Evolutionary conservation across 768 basidiomycete species (phyloP), one percentile per base, ranked within the genome.

Genomic region (Boletus rubropictus): DNA sequence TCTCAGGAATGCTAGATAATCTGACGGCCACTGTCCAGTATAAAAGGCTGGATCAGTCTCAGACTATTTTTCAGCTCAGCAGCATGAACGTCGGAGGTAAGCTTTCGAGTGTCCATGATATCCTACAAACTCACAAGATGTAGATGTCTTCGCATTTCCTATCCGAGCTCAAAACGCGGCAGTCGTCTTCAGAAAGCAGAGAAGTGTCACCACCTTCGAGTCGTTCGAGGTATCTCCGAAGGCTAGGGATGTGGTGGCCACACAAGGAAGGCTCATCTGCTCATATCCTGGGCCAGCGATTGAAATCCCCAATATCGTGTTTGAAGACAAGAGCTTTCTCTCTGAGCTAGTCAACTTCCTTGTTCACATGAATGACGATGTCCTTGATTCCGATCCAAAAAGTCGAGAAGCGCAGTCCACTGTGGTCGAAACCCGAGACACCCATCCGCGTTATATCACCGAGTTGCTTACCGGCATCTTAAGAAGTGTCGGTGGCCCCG

Each of bases 101-200:
- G 51, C 3, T 24, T 8, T 12, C 11, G 5, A 9, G 1, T 7
- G 7, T 41, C 7, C 2, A 5, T 2, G 1, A 4, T 28, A 31
- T 25, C 10, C 1, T 18, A 9, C 8, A 11, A 32, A 18, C 44
- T 57, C 18, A 57, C 6, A 11, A 6, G 7, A 0, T 17, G 3
- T 10, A 78, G 78, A 70, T 42, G 56, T 65, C 7, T 44, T 72
- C 4, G 59, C 62, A 17, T 62, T 74, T 34, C 65, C 65, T 5
- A 64, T 80, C 27, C 62, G 60, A 20, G 66, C 69, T 0, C 79
- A 80, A 46, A 80, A 80, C 39, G 76, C 73, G 3, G 74, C 67
- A 9, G 45, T 80, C 4, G 56, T 79, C 12, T 51, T 76, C 17
- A 67, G 73, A 31, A 62, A 59, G 40, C 44, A 44, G 14, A 39